Percentiles rank a stretch among this genome's conserved stretches.
phyloP scores from a whole-genome alignment of 352 stramenopile genomes.

The Globisporangium mamillatum region DNA sequence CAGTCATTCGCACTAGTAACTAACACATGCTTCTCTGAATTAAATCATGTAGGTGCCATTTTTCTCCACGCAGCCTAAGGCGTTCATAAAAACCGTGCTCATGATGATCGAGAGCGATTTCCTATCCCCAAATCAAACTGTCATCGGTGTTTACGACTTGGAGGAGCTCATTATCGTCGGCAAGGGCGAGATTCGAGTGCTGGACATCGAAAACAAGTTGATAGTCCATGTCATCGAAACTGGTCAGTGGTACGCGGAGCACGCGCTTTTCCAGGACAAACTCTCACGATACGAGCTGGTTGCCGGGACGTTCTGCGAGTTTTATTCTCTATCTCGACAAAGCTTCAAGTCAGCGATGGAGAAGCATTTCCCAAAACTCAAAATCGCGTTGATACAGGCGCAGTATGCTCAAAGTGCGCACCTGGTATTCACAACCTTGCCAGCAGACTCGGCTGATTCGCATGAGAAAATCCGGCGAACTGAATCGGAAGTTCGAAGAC shows the following conservation, averaged over 20 bases:
- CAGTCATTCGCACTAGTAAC: neutral
- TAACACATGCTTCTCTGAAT: neutral
- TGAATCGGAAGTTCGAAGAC: slow-evolving; percentile 2
- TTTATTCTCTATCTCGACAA: slow-evolving; percentile 23
- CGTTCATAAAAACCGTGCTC: slow-evolving; percentile 21
- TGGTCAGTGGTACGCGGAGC: slow-evolving; percentile 21
- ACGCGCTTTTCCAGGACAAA: slow-evolving; percentile 23
- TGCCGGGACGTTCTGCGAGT: slow-evolving; percentile 24
- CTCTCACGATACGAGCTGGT: slow-evolving; percentile 20
- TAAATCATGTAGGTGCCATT: slow-evolving; percentile 16
- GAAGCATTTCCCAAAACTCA: slow-evolving; percentile 13
- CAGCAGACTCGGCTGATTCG: neutral
- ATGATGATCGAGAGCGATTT: slow-evolving; percentile 22
- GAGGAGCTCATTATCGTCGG: slow-evolving; percentile 22
- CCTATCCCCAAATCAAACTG: slow-evolving; percentile 19
- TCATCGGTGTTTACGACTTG: slow-evolving; percentile 13
- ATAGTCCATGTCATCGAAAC: slow-evolving; percentile 15
- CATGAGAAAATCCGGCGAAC: neutral
- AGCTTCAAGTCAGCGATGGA: slow-evolving; percentile 15
- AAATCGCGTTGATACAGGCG: slow-evolving; percentile 11
- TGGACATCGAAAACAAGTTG: slow-evolving; percentile 13
- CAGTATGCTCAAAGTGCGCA: slow-evolving; percentile 4
- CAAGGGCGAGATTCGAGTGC: slow-evolving; percentile 20
- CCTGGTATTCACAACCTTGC: neutral
- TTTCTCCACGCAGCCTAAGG: slow-evolving; percentile 18